Base-by-base conservation (phyloP, 108 stramenopile genomes). In the Nannochloropsis salina region DNA sequence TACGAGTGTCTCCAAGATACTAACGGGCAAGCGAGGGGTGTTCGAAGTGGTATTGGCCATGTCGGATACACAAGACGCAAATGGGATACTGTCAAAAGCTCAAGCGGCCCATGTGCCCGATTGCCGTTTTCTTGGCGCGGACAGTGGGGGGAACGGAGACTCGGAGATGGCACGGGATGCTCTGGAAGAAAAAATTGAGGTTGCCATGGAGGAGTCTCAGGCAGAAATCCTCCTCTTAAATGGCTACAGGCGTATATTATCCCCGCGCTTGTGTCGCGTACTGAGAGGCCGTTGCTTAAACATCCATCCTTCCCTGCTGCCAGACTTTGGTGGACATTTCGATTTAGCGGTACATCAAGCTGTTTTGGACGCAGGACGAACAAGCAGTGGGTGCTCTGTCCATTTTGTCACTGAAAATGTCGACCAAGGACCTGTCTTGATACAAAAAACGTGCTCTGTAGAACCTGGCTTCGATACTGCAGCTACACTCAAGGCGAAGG, bases 261-360 rank as follows among this genome's bases (percentile, higher is more conserved):
- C 85, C 4, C 43, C 80, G 6, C 22, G 40, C 12, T 86, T 86
- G 79, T 92, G 92, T 82, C 92, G 93, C 42, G 94, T 92, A 83
- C 97, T 96, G 97, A 89, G 91, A 43, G 94, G 93, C 47, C 93
- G 96, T 20, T 98, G 97, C 90, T 83, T 93, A 12, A 99, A 99
- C 91, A 98, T 99, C 40, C 99, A 99, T 89, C 99, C 99, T 15
- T 97, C 97, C 9, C 94, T 99, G 84, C 94, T 99, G 20, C 99
- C 99, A 18, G 95, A 95, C 83, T 96, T 97, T 92, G 96, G 96
- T 44, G 99, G 99, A 4, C 96, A 96, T 15, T 98, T 99, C 97
- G 99, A 99, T 90, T 84, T 95, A 74, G 92, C 79, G 86, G 98
- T 99, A 9, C 99, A 99, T 89, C 94, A 96, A 90, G 97, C 96